Percentiles rank a stretch among this genome's conserved stretches.
Conservation (phyloP, 192 early-diverging fungal genomes). For the Podila horticola region DNA sequence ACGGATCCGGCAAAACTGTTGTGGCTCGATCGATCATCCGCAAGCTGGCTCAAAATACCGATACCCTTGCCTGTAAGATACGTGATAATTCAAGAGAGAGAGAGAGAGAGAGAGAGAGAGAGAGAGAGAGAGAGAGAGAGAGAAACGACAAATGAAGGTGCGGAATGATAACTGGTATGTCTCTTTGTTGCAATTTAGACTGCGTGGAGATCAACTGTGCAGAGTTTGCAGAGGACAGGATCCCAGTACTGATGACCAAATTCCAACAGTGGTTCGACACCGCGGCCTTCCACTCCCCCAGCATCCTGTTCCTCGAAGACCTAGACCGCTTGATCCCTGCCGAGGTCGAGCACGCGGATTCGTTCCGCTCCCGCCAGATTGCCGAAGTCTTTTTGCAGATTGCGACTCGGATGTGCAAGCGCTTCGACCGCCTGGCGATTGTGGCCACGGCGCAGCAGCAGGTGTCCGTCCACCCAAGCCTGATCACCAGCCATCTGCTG, state of each 20-base stretch:
- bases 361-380: slow-evolving; percentile 69
- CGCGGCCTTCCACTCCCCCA: slow-evolving; percentile 77
- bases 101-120: not conserved
- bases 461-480: slow-evolving; percentile 64
- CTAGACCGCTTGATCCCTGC: slow-evolving; percentile 78
- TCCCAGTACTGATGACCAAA: slow-evolving; percentile 67
- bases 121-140: not conserved
- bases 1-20: slow-evolving; percentile 81
- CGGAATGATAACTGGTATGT: slow-evolving; percentile 21
- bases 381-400: slow-evolving; percentile 73
- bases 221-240: slow-evolving; percentile 65
- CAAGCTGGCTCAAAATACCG: slow-evolving; percentile 45
- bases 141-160: not conserved
- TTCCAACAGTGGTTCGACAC: slow-evolving; percentile 69
- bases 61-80: slow-evolving; percentile 58
- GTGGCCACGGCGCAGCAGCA: slow-evolving; percentile 76
- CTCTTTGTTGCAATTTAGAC: slow-evolving; percentile 47
- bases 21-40: slow-evolving; percentile 63
- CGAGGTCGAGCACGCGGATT: slow-evolving; percentile 78
- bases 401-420: slow-evolving; percentile 54
- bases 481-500: slow-evolving; percentile 71
- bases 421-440: slow-evolving; percentile 62
- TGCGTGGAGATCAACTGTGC: slow-evolving; percentile 64
- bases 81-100: not conserved
- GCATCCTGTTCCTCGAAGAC: slow-evolving; percentile 79